Conservation (phyloP, 2,329 filamentous ascomycete species). For the Cladobotryum protrusum region DNA sequence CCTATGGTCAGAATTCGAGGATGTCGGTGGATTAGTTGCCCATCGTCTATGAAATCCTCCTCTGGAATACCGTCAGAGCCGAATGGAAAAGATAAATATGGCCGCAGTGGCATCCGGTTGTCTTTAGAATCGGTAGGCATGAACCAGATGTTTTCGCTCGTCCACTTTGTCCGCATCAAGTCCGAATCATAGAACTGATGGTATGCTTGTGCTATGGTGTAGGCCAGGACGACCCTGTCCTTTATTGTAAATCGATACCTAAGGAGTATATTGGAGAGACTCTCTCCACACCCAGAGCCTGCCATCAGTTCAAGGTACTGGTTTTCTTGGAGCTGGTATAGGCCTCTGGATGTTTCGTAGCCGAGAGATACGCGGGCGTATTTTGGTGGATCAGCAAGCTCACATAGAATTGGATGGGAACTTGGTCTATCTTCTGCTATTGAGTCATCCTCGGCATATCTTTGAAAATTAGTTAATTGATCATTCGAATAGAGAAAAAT, state of each 20-base stretch:
- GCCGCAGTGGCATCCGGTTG: no score
- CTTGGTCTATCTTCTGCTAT: not conserved
- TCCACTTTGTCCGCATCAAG: slow-evolving; percentile 12
- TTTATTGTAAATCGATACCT: slow-evolving; percentile 5
- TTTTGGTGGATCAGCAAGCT: not conserved
- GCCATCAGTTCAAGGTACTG: not conserved
- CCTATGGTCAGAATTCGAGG: slow-evolving; percentile 1
- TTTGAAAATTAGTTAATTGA: no score
- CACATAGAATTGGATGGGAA: not conserved
- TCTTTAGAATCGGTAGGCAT: slow-evolving; percentile 5
- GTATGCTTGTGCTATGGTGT: slow-evolving; percentile 10
- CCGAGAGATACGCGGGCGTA: not conserved
- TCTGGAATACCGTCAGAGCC: no score
- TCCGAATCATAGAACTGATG: slow-evolving; percentile 16
- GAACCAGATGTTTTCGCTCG: slow-evolving; percentile 12
- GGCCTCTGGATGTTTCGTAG: not conserved
- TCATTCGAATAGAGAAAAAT: no score
- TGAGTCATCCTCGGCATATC: no score
- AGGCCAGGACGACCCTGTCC: slow-evolving; percentile 12
- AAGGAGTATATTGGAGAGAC: not conserved
- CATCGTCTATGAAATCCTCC: no score
- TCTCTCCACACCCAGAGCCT: not conserved
- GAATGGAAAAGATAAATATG: no score
- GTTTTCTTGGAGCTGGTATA: not conserved
- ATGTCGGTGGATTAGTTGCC: not conserved